Evolutionary conservation across 495 filamentous ascomycete genomes (phyloP), one percentile per base, ranked within the genome.

Genomic region (Podospora didyma): DNA sequence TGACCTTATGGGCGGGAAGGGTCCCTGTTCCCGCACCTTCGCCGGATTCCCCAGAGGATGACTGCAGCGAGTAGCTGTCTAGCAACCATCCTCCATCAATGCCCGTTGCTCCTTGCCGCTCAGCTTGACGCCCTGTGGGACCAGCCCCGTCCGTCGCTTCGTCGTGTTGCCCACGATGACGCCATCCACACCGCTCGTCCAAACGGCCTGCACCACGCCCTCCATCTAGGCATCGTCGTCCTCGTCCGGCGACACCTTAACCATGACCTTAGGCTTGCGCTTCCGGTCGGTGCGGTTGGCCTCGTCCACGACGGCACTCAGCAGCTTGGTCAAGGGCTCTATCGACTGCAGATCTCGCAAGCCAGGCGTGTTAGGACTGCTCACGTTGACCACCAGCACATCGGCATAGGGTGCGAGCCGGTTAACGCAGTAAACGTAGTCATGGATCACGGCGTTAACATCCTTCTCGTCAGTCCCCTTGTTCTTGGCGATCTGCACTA

Each of bases 151-250:
- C 12, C 94, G 81, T 56, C 82, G 79, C 70, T 91, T 96, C 2
- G 94, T 98, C 0, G 94, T 98, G 72, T 98, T 98, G 0, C 91
- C 93, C n/a, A 98, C 93, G 62, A 97, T 96, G 4, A 98, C 86
- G 0, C 94, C 94, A 58, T 96, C 90, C 4, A 97, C 90, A 10
- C 92, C 92, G 44, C 88, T 86, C 41, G 79, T 79, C 80, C 85
- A 88, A 35, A 97, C 85, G 0, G 94, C 94, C 48, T 90, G 81
- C 60, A 90, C 93, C 47, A 97, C 96, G 3, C 91, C 94, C 21
- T 82, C 77, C 52, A 98, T 82, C 63, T 97, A 89, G 44, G 82
- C 80, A 37, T 90, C 82, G 4, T 84, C 79, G 65, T 96, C 91
- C 75, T 96, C 93, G 57, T 98, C 94, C 1, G 94, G 94, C 56